Base-by-base conservation (phyloP, 345 rosid genomes). In the Populus tremula region DNA sequence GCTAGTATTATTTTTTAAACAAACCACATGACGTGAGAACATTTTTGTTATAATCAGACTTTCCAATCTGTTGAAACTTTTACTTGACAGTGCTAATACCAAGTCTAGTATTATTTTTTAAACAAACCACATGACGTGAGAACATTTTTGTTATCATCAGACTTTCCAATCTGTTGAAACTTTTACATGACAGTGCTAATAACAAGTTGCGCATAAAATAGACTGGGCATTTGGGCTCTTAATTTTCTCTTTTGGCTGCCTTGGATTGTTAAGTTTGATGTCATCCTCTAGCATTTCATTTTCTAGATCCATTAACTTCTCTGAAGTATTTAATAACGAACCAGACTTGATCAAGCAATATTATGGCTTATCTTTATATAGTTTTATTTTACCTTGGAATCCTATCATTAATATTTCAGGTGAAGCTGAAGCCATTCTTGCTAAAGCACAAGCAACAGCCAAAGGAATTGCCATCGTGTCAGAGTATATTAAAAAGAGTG, bases 351-450 rank as follows among this genome's bases (percentile, higher is more conserved):
- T 63, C 23, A 61, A 7, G 70, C 25, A 33, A 53, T 49, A 41
- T 27, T 59, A 8, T 56, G 45, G 31, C 45, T 23, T 31, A 14
- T 10, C 41, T 71, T 49, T 49, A 49, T 17, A 16, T 17, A 1
- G 6, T 49, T 49, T 6, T 35, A 14, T 13, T 35, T 38, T 59
- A 5, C 54, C 54, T 17, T 49, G 5, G 8, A 49, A 49, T 49
- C 54, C 2, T 49, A 17, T 49, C 21, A 49, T 16, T 49, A 49
- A 49, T 49, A 17, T 70, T 76, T 85, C 87, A 95, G 98, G 99
- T 87, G 99, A 93, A 73, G 99, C 97, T 13, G 91, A 91, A 82
- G 98, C 99, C 67, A 92, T 96, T 72, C 77, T 91, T 82, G 97
- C 94, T 81, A 91, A 75, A 87, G 94, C 98, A 56, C 85, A 89